Evolutionary conservation across 768 basidiomycete genomes (phyloP), one percentile per base, ranked within the genome.

Genomic region (Tricholoma saponaceum): DNA sequence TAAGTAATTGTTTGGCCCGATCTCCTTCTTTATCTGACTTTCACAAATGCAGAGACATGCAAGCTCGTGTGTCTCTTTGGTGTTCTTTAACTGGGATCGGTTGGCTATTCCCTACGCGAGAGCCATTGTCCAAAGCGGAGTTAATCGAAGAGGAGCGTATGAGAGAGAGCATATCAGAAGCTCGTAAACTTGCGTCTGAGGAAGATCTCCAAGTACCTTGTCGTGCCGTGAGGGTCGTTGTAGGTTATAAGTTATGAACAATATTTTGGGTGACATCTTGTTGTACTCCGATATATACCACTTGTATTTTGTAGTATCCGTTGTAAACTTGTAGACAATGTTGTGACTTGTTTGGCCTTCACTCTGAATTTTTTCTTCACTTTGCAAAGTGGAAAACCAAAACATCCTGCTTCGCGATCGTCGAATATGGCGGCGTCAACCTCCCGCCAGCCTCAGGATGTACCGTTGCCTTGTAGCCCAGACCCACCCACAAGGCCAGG

Each of bases 101-200:
- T 30, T 88, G 83, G 83, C 63, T 72, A 16, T 75, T 83, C 20
- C 86, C 87, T 22, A 68, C 75, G 6, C 79, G 83, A 52, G 86
- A 87, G 52, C 82, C 85, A 8, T 69, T 88, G 49, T 80, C 84
- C 3, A 87, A 86, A 66, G 86, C 86, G 16, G 87, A 89, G 67
- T 73, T 86, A 4, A 80, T 86, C 32, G 85, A 87, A 64, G 86
- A 88, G 63, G 80, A 84, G 60, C 76, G 86, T 32, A 69, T 84
- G 39, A 79, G 84, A 59, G 80, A 81, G 25, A 82, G 80, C 41
- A 82, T 88, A 76, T 67, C 83, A 12, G 80, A 86, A 60, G 84
- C 85, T 33, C 76, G 81, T 56, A 77, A 72, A 54, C 72, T 69
- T 58, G 83, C 79, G 23, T 76, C 79, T 8, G 70, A 74, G 39